Evolutionary conservation across 2,329 filamentous ascomycete species (phyloP).

Genomic region (Mycosphaerella sp.): DNA sequence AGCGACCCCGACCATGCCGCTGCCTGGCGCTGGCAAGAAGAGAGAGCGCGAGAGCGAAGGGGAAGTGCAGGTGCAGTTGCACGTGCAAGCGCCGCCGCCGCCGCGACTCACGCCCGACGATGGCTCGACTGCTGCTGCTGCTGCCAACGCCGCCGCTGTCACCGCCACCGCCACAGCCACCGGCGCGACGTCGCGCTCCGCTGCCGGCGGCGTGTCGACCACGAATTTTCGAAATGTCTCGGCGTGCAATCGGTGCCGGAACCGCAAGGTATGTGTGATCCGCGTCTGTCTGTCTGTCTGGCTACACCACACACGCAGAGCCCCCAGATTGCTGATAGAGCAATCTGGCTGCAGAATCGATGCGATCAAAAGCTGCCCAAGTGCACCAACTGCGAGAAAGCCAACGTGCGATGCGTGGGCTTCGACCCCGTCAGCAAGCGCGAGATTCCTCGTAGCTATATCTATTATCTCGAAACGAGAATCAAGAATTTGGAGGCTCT

Average conservation of each 20-base stretch:
- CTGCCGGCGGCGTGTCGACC: constrained; percentile 50
- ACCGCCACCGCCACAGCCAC: too few species aligned
- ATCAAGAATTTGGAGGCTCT: constrained; percentile 76
- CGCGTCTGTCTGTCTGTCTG: too few species aligned
- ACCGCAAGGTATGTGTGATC: constrained; percentile 56
- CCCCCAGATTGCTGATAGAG: too few species aligned
- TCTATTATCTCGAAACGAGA: constrained; percentile 87
- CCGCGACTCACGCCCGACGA: constrained; percentile 5
- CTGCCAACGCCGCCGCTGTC: too few species aligned
- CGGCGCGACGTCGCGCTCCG: constrained; percentile 4
- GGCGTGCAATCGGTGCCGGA: constrained; percentile 85
- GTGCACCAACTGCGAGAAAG: constrained; percentile 89
- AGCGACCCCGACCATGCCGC: constrained; percentile 9
- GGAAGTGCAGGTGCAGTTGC: too few species aligned
- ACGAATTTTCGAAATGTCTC: constrained; percentile 60
- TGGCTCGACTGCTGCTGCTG: constrained; percentile 1
- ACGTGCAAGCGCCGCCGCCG: too few species aligned
- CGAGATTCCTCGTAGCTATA: constrained; percentile 83
- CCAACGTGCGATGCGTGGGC: constrained; percentile 82
- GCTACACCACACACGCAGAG: too few species aligned
- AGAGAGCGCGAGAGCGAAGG: constrained; percentile 15
- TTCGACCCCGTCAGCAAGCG: constrained; percentile 96
- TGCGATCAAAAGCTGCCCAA: constrained; percentile 91
- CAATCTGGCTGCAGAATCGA: constrained; percentile 57
- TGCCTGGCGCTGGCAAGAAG: constrained; percentile 14